These are phyloP conservation scores for Colletotrichum godetiae DNA, from an alignment of 2,329 filamentous ascomycete genomes.

Conservation along the genomic window DNA sequence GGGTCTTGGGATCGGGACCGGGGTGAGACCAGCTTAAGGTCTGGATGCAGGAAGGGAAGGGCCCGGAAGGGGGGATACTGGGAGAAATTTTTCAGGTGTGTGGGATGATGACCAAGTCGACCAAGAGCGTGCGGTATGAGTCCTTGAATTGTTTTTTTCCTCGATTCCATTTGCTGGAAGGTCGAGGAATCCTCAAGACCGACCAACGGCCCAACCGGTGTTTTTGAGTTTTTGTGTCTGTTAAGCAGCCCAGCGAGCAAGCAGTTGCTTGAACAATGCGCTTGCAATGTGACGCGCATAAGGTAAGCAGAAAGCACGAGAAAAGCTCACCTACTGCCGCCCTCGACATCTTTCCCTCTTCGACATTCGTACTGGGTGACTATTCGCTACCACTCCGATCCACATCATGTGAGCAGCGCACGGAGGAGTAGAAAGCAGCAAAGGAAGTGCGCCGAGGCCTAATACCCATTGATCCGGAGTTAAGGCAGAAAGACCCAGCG, in stretches of 20 bases:
- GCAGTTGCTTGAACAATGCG: constrained; percentile 12
- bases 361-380: background rate
- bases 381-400: background rate
- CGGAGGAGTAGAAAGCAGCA: background rate
- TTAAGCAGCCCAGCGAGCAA: constrained; percentile 1
- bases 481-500: background rate
- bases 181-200: constrained; percentile 10
- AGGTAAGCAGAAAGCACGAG: background rate
- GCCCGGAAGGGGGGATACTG: background rate
- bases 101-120: constrained; percentile 15
- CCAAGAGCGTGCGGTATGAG: background rate
- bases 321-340: background rate
- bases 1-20: constrained; percentile 14
- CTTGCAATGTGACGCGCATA: constrained; percentile 3
- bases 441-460: background rate
- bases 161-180: constrained; percentile 2
- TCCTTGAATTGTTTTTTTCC: background rate
- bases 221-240: constrained; percentile 13
- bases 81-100: background rate
- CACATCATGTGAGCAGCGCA: background rate
- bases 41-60: constrained; percentile 6
- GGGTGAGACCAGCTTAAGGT: constrained; percentile 8
- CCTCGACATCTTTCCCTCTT: background rate
- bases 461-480: background rate
- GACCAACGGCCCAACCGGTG: constrained; percentile 7